Evolutionary conservation across 257 asterid genomes (phyloP).

Genomic region (Leptodermis oblonga): DNA sequence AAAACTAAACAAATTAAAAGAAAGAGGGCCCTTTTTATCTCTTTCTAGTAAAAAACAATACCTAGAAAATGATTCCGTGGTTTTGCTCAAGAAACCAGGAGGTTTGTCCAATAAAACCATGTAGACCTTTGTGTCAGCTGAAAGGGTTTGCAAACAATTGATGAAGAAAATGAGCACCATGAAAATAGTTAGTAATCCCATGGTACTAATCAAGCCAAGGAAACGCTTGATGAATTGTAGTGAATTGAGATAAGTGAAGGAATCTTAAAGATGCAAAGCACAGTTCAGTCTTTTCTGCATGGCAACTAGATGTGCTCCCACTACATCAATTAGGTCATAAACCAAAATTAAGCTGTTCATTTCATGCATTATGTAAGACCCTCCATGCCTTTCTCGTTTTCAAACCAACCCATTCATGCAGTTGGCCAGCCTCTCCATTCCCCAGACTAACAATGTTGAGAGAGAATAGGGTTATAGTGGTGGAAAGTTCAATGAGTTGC

Average conservation of each 20-base stretch:
- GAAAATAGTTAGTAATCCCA: conserved; percentile 25
- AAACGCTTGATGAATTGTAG: neutral
- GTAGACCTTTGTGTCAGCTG: conserved; percentile 40
- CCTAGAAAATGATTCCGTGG: conserved; percentile 13
- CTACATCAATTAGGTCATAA: conserved; percentile 8
- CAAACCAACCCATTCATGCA: conserved; percentile 23
- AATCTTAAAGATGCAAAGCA: conserved; percentile 8
- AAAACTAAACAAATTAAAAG: neutral
- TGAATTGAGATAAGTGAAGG: conserved; percentile 1
- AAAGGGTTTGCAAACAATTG: conserved; percentile 11
- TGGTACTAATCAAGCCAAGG: conserved; percentile 11
- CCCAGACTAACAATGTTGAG: neutral
- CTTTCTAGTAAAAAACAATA: neutral
- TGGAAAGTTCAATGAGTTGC: neutral
- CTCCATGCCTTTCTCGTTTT: conserved; percentile 27
- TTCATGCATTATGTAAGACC: conserved; percentile 15
- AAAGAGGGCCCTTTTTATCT: neutral
- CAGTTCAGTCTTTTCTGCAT: neutral
- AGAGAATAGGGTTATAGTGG: neutral
- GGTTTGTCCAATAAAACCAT: conserved; percentile 52
- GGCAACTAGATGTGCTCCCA: neutral
- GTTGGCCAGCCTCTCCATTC: conserved; percentile 15
- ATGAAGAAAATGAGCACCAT: conserved; percentile 23
- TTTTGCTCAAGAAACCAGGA: conserved; percentile 24
- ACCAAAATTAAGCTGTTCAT: conserved; percentile 1